Percentiles rank a stretch among this genome's conserved stretches.
These are phyloP conservation scores for Catharanthus roseus DNA, from an alignment of 257 asterid genomes.

Conservation along the genomic window DNA sequence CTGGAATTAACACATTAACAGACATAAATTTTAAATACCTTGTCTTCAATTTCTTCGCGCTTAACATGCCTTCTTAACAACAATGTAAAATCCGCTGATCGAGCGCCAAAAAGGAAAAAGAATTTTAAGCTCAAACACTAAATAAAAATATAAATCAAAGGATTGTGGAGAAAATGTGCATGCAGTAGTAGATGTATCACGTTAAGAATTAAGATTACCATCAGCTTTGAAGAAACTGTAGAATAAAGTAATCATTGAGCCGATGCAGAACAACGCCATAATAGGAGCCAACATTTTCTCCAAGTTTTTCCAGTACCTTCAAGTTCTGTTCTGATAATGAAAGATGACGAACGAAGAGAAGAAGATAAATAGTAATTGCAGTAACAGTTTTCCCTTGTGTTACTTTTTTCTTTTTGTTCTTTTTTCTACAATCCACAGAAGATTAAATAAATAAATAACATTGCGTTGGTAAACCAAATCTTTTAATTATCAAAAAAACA, in stretches of 20 bases:
- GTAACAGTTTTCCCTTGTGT: background rate
- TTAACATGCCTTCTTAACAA: slow-evolving; percentile 63
- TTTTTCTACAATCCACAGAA: too few relatives aligned
- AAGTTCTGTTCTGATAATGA: background rate
- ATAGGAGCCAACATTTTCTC: slow-evolving; percentile 37
- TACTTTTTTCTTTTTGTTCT: too few relatives aligned
- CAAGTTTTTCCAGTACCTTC: background rate
- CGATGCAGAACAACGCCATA: slow-evolving; percentile 26
- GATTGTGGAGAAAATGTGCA: background rate
- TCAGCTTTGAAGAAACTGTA: slow-evolving; percentile 68
- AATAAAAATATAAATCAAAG: background rate
- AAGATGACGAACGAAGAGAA: background rate
- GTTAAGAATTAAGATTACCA: slow-evolving; percentile 39
- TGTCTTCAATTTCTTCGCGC: slow-evolving; percentile 82
- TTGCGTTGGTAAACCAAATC: too few relatives aligned
- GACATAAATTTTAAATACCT: slow-evolving; percentile 31
- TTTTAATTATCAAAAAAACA: too few relatives aligned
- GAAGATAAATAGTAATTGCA: too few relatives aligned
- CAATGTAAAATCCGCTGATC: slow-evolving; percentile 77
- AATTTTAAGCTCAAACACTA: too few relatives aligned
- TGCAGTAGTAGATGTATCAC: background rate
- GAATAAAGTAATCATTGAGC: slow-evolving; percentile 22
- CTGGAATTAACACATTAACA: slow-evolving; percentile 2
- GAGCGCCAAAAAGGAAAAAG: background rate
- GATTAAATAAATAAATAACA: too few relatives aligned